Base-by-base conservation (phyloP, 192 early-diverging fungal genomes). In the Backusella macrospora region DNA sequence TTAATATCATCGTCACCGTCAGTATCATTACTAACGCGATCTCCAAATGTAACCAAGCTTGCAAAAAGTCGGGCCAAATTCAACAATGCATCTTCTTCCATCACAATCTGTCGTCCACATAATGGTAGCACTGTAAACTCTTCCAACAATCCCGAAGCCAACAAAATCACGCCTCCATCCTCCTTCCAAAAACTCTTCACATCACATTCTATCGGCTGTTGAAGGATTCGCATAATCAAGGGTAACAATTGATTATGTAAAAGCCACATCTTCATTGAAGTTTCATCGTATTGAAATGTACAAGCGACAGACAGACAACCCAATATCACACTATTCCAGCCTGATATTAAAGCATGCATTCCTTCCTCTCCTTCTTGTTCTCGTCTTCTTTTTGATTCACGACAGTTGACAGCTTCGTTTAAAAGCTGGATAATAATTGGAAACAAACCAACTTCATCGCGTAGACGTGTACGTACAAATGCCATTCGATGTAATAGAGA, bases 261-360 rank as follows among this genome's bases (percentile, higher is more conserved):
- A 9, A 71, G 6, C 70, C 70, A 71, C 12, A 49, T 49, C 16
- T 38, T 15, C 39, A 71, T 38, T 0, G 70, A 71, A n/a, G 18
- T 38, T 16, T 38, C 38, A 44, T 71, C 70, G 13, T 52, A 71
- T 21, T 71, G 47, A 59, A 71, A 71, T 0, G 70, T 38, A 9
- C 52, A 1, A 7, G 40, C 48, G 8, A 71, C 70, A 0, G 37
- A n/a, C 13, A 71, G 9, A 62, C 37, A 71, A 5, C 70, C 37
- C 7, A 42, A 18, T 0, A 73, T 15, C 12, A 65, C 29, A 16
- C 40, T 18, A 39, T 63, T 48, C 62, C 71, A 65, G 3, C 38
- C 29, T 4, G 37, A 9, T 34, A 34, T 2, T 34, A 34, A 34
- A 34, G 29, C 29, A 34, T 34, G 2, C 29, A 34, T 34, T 34